Percentiles rank a stretch among this genome's conserved stretches.
Evolutionary conservation across 192 early-diverging fungal species (phyloP).

Genomic region (Globomyces pollinis-pini): DNA sequence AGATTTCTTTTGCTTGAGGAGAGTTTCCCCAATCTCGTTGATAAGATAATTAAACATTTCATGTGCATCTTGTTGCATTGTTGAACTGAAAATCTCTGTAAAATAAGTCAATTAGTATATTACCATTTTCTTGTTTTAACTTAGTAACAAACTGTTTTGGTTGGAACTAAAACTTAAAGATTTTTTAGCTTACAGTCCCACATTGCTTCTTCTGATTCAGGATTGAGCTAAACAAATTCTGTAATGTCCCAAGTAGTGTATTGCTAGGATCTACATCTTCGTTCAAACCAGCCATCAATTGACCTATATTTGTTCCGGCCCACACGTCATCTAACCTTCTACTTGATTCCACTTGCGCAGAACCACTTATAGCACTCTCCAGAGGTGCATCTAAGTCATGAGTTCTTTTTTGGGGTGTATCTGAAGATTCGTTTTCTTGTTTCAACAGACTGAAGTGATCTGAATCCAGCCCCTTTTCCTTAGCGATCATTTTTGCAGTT

Average conservation of each 20-base stretch:
- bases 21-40: conserved; percentile 83
- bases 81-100: conserved; percentile 82
- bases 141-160: conserved; percentile 81
- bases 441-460: not conserved
- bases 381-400: not conserved
- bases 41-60: conserved; percentile 94
- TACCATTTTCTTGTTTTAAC: conserved; percentile 89
- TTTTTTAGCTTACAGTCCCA: conserved; percentile 70
- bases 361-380: not conserved
- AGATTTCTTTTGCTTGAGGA: conserved; percentile 36
- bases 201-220: conserved; percentile 73
- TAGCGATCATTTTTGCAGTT: conserved; percentile 6
- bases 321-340: conserved; percentile 9
- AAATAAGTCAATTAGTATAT: conserved; percentile 11
- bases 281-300: not conserved
- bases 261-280: conserved; percentile 41
- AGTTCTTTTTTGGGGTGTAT: not conserved
- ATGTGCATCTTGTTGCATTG: conserved; percentile 97
- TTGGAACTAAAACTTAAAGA: too few relatives aligned
- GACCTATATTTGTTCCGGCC: not conserved
- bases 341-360: not conserved
- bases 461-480: not conserved
- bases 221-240: conserved; percentile 81
- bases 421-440: not conserved
- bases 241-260: conserved; percentile 74